Evolutionary conservation across 768 basidiomycete genomes (phyloP).

Genomic region (Leucosporidium creatinivorum): DNA sequence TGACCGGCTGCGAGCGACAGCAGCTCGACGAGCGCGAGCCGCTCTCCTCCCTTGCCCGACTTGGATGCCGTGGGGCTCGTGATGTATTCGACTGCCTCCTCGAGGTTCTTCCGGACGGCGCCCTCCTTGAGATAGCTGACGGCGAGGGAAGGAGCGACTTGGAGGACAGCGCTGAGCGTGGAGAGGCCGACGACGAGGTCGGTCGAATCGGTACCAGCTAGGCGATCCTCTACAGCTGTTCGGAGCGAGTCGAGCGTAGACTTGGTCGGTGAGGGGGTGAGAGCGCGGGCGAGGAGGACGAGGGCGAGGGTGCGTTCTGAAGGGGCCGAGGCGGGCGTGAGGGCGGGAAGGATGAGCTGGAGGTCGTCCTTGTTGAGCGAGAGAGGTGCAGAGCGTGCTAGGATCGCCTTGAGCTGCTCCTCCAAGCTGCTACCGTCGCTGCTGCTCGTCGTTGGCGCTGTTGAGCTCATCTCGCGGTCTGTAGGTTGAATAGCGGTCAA

Average conservation of each 20-base stretch:
- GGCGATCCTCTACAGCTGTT: background rate
- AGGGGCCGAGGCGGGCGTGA: background rate
- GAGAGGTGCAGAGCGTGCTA: background rate
- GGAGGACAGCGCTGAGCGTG: constrained; percentile 71
- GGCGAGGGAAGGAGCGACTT: constrained; percentile 67
- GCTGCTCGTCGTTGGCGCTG: too few relatives aligned
- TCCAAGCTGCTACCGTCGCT: too few relatives aligned
- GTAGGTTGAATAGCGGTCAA: too few relatives aligned
- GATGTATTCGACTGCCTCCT: constrained; percentile 49
- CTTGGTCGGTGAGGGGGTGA: constrained; percentile 1
- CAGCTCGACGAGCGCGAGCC: constrained; percentile 61
- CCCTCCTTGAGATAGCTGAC: constrained; percentile 59
- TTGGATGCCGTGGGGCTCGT: background rate
- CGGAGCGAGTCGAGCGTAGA: background rate
- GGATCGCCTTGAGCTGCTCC: background rate
- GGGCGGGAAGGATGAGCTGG: background rate
- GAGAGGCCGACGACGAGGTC: constrained; percentile 54
- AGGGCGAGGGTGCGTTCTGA: background rate
- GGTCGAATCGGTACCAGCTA: constrained; percentile 44
- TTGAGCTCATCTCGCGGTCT: too few relatives aligned
- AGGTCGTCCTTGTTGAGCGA: background rate
- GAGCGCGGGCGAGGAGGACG: constrained; percentile 11
- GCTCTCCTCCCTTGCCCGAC: constrained; percentile 54
- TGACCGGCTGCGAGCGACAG: constrained; percentile 69
- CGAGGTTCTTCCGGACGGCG: constrained; percentile 56